Evolutionary conservation across 2,329 filamentous ascomycete species (phyloP).

Genomic region (Zasmidium cellare): DNA sequence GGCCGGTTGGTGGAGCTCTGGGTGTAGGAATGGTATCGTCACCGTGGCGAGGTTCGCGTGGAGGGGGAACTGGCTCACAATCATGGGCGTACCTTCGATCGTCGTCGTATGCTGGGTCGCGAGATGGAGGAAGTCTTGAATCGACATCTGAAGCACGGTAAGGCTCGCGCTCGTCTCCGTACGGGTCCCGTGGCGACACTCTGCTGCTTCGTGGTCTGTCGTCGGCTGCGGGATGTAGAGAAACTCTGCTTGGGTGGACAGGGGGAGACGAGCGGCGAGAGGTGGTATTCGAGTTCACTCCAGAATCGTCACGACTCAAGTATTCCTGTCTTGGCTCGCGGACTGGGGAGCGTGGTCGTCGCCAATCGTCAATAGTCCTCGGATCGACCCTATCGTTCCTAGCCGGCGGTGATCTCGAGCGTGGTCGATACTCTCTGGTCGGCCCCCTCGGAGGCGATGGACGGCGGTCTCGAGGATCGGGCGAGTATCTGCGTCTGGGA

Average conservation of each 20-base stretch:
- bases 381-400: constrained; percentile 52
- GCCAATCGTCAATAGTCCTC: constrained; percentile 51
- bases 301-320: constrained; percentile 51
- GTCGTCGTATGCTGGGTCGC: constrained; percentile 31
- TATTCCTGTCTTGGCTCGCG: constrained; percentile 33
- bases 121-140: constrained; percentile 26
- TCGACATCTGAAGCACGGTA: constrained; percentile 29
- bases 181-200: constrained; percentile 27
- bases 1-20: constrained; percentile 32
- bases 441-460: constrained; percentile 32
- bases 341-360: constrained; percentile 54
- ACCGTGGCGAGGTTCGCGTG: constrained; percentile 30
- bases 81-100: constrained; percentile 24
- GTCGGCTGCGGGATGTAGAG: constrained; percentile 35
- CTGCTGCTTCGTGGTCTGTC: constrained; percentile 28
- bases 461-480: constrained; percentile 38
- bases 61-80: constrained; percentile 26
- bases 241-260: constrained; percentile 55
- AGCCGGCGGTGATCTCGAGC: constrained; percentile 56
- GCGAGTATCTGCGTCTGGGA: constrained; percentile 45
- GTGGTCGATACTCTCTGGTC: constrained; percentile 45
- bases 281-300: constrained; percentile 55
- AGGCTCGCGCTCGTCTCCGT: constrained; percentile 28
- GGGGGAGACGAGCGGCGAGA: constrained; percentile 64
- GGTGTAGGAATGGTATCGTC: constrained; percentile 24